A percentile compares a stretch with the other conserved stretches of the same genome.
Conservation (phyloP, 495 filamentous ascomycete species). For the Podospora anserina region DNA sequence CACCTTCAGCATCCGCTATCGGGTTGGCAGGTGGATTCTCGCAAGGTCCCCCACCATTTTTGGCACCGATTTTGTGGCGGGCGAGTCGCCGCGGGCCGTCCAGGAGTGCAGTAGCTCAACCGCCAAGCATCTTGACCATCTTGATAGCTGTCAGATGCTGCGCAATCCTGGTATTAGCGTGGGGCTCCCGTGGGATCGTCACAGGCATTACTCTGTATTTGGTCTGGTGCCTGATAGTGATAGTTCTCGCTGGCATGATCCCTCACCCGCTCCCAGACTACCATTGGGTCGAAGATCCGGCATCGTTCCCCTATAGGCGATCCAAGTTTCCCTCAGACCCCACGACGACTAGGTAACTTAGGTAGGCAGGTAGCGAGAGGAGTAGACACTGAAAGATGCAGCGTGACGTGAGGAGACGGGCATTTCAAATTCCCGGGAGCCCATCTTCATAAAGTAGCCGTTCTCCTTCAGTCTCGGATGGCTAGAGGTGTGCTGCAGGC, state of each 20-base stretch:
- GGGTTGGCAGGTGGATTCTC: not conserved
- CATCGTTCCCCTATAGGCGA: not conserved
- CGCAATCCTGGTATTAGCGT: conserved; percentile 1
- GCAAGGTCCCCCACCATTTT: not conserved
- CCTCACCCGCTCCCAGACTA: not conserved
- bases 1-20: not conserved
- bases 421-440: not conserved
- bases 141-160: conserved; percentile 5
- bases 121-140: conserved; percentile 1
- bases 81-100: not conserved
- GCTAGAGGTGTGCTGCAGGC: not conserved
- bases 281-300: not conserved
- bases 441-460: not conserved
- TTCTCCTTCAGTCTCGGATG: not conserved
- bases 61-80: not conserved
- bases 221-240: not conserved
- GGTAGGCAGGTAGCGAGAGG: no score
- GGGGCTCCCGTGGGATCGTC: not conserved
- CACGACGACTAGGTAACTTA: not conserved
- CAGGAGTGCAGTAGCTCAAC: not conserved
- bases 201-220: not conserved
- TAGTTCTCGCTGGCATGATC: not conserved
- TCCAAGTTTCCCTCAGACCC: not conserved
- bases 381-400: not conserved
- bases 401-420: not conserved